These are phyloP conservation scores for Debaryomycetaceae sp. DNA, from an alignment of 1,139 yeast species.

Conservation along the genomic window DNA sequence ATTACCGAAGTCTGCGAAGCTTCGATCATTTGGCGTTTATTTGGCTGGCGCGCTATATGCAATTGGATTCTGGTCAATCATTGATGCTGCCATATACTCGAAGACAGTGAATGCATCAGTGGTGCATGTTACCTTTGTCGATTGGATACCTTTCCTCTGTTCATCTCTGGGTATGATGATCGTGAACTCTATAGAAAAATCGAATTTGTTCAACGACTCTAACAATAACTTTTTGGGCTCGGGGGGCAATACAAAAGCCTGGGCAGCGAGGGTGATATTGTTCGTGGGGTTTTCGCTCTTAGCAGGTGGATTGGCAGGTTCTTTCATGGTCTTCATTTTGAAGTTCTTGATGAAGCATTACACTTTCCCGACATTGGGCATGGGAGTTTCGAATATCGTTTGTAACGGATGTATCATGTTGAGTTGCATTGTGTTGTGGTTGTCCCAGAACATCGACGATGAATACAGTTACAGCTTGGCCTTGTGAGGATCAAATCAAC, in stretches of 20 bases:
- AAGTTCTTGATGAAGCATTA: constrained; percentile 79
- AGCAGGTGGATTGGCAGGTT: constrained; percentile 94
- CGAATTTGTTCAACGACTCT: constrained; percentile 59
- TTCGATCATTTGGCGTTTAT: constrained; percentile 74
- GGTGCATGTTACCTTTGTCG: constrained; percentile 85
- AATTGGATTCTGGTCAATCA: constrained; percentile 82
- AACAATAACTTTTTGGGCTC: constrained; percentile 52
- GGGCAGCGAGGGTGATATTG: constrained; percentile 90
- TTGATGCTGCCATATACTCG: constrained; percentile 86
- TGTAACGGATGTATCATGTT: constrained; percentile 79
- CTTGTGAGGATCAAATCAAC: constrained; percentile 31
- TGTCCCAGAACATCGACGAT: constrained; percentile 92
- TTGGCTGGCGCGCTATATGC: constrained; percentile 76
- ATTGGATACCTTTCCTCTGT: constrained; percentile 93
- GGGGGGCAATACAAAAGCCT: constrained; percentile 54
- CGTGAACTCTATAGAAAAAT: constrained; percentile 87
- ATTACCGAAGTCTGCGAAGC: constrained; percentile 65
- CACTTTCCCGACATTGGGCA: constrained; percentile 82
- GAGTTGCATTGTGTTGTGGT: constrained; percentile 86
- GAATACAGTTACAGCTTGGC: constrained; percentile 92
- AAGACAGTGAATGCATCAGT: constrained; percentile 80
- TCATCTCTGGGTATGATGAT: constrained; percentile 88
- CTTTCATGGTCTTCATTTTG: constrained; percentile 80
- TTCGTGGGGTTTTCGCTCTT: constrained; percentile 88
- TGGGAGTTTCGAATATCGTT: constrained; percentile 89